Evolutionary conservation across 1,284 basidiomycete genomes (phyloP), one percentile per base, ranked within the genome.

Genomic region (Rhodotorula sp.): DNA sequence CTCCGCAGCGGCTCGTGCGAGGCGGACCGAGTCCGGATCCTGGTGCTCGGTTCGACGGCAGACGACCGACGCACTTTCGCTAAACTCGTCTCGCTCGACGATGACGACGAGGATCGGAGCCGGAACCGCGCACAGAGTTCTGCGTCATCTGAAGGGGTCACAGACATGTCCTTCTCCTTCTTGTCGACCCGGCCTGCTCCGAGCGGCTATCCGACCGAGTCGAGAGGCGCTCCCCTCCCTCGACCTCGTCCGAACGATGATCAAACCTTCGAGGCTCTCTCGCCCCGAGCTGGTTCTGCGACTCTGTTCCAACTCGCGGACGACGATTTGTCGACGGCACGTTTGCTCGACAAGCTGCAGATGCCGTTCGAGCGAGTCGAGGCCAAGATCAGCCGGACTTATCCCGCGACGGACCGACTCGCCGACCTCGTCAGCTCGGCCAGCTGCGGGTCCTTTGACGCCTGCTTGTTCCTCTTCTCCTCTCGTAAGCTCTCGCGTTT

Each of bases 301-400:
- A 37, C 48, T 3, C 54, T 68, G 10, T 63, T 33, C 18, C 61
- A 71, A 8, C 67, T 61, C 10, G 4, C 30, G 4, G 7, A 17
- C 3, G 56, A 46, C 44, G 29, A 48, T 4, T 1, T 4, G 4
- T 45, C 49, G 6, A 10, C 22, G 3, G 22, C 37, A 0, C 42
- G 20, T 4, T n/a, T 69, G 12, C 8, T 48, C 30, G 24, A 22
- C 29, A n/a, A 26, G n/a, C 44, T 67, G 6, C 20, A 24, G 7
- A 26, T 30, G 6, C 66, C 68, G n/a, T 62, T 72, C 24, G 68
- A 75, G 51, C 60, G 58, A 5, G 49, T 75, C 33, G 73, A 72
- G 60, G 68, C 66, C 29, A 72, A 63, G 49, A 33, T 75, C 46
- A 48, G 56, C 17, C 44, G 44, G 4, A 22, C 58, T 7, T 72